Base-by-base conservation (phyloP, 2,329 filamentous ascomycete genomes). In the Hymenoscyphus linearis region DNA sequence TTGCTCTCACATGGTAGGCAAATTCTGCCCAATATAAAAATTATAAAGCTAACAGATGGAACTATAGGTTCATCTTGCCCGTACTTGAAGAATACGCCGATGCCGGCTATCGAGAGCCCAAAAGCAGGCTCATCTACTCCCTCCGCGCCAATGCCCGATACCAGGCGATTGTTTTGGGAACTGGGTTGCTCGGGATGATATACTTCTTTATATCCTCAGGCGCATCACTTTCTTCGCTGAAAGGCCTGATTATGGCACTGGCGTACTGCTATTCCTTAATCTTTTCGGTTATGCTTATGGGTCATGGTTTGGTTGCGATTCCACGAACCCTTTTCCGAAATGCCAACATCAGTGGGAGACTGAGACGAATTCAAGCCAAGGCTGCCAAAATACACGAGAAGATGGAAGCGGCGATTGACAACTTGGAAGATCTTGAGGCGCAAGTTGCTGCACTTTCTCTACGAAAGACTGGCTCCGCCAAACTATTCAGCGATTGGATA, bases 281-380 rank as follows among this genome's bases (percentile, higher is more conserved):
- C 4, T 81, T 98, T 58, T 95, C 93, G 53, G 96, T 99, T 64
- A 98, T 96, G 71, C 81, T 99, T 47, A 98, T 99, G 93, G 95
- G 95, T 6, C 95, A 99, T 74, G 95, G 95, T 7, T 80, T 99
- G 27, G 95, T 99, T 35, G 89, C 93, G 1, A 89, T 99, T 61
- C 95, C 95, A 0, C 83, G 93, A 66, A 85, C 84, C 40, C 79
- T 99, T 16, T 88, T 95, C 70, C 85, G 88, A 62, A 89, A 91
- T 71, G 88, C 92, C 35, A 91, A 87, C 71, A 85, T 93, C 53
- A 89, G 87, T 66, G 85, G 85, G 55, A 83, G 87, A 60, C 75
- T 99, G 54, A 86, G 87, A 63, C 82, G 89, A 37, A 79, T 97
- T 37, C 92, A 98, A 72, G 79, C 80, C 9, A 84, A 88, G 64